A percentile compares a stretch with the other conserved stretches of the same genome.
phyloP scores from a whole-genome alignment of 257 asterid genomes.

The Solanum ahanhuiri region DNA sequence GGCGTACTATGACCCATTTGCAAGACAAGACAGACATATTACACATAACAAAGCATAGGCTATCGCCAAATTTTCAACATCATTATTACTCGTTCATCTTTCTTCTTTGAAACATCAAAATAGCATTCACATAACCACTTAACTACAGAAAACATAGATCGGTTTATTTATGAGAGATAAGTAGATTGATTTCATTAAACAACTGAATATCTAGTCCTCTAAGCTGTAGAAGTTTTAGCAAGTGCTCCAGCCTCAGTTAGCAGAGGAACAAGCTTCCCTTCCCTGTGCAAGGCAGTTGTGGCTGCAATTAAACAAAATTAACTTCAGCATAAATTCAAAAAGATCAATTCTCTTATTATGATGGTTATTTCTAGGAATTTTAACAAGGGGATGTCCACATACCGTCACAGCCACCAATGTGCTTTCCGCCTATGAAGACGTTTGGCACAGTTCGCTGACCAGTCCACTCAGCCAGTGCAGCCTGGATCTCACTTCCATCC shows the following conservation, averaged over 20 bases:
- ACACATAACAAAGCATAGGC: too few relatives aligned
- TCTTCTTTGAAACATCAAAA: too few relatives aligned
- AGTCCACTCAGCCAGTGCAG: constrained; percentile 58
- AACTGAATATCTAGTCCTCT: constrained; percentile 1
- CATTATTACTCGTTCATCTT: too few relatives aligned
- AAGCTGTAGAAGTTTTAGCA: constrained; percentile 44
- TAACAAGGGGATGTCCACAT: not conserved
- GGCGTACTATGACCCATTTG: too few relatives aligned
- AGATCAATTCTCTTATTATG: not conserved
- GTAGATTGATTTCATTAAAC: not conserved
- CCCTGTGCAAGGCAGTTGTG: constrained; percentile 49
- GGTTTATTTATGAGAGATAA: not conserved
- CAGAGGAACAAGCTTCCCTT: constrained; percentile 64
- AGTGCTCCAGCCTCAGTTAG: constrained; percentile 79
- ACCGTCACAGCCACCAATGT: constrained; percentile 95
- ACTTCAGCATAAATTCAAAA: too few relatives aligned
- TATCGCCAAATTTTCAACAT: too few relatives aligned
- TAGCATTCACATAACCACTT: not conserved
- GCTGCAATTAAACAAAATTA: constrained; percentile 29
- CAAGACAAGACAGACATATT: too few relatives aligned
- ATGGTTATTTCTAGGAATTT: not conserved
- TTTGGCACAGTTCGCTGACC: constrained; percentile 89
- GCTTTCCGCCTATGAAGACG: constrained; percentile 80
- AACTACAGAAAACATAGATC: not conserved
- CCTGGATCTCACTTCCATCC: constrained; percentile 75